Percentiles rank a stretch among this genome's conserved stretches.
Conservation (phyloP, 805 yeast species). For the Komagataella mondaviorum region DNA sequence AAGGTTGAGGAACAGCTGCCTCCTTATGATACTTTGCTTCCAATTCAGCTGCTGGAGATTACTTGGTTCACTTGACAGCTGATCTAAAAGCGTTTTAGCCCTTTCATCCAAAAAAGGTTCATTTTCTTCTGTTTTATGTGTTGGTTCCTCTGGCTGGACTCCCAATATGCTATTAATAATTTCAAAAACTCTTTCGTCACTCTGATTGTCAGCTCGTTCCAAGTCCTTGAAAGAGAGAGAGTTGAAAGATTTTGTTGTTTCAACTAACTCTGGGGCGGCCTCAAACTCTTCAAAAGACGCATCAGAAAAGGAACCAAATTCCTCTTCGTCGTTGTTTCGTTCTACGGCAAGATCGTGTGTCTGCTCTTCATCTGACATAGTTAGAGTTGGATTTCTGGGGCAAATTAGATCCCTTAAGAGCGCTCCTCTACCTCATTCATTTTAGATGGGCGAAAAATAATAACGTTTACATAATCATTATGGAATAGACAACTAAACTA, state of each 20-base stretch:
- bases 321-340: background rate
- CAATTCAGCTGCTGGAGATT: constrained; percentile 50
- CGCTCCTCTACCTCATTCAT: background rate
- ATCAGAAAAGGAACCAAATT: background rate
- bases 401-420: background rate
- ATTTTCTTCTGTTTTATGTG: background rate
- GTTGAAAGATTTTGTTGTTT: background rate
- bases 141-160: background rate
- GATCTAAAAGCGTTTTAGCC: constrained; percentile 10
- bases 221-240: background rate
- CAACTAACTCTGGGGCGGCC: background rate
- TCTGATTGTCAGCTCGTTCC: background rate
- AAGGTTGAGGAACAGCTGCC: constrained; percentile 45
- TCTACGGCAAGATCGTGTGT: background rate
- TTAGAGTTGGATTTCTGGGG: background rate
- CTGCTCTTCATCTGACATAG: background rate
- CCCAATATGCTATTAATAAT: background rate
- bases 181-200: background rate
- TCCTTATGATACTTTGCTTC: constrained; percentile 52
- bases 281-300: background rate
- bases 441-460: background rate
- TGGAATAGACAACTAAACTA: background rate
- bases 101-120: constrained; percentile 10
- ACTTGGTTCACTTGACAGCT: constrained; percentile 20
- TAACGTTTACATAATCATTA: background rate